Base-by-base conservation (phyloP, 139 green algal species). In the Marvania coccoides region DNA sequence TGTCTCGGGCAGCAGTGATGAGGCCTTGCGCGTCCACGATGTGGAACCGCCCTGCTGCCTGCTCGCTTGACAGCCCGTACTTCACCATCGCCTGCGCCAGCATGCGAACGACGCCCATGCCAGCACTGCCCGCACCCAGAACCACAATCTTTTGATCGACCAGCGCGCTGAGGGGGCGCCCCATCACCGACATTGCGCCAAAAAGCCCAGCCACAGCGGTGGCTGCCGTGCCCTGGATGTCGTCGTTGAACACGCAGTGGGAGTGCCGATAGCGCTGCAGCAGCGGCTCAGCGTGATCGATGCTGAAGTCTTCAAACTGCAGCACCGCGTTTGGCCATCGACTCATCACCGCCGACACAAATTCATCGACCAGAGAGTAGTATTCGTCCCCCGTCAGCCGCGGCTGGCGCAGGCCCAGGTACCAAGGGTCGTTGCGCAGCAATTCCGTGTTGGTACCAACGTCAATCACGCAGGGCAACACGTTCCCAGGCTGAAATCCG, bases 401-500 rank as follows among this genome's bases (percentile, higher is more conserved):
- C 24, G 67, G 63, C 47, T 82, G 74, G 14, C 81, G 68, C 61
- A 97, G 63, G 5, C 80, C 80, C 48, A 88, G 80, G 82, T 94
- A 87, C 54, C 76, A 72, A 4, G 75, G 78, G 62, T 91, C 83
- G 3, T 80, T 69, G 23, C 83, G 67, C 58, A 90, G 72, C 19
- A 58, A 35, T 46, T 82, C 61, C 65, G 94, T 95, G 74, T 93
- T 83, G 40, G 88, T 95, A 13, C 88, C 88, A 39, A 96, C 90
- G 63, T 97, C 91, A 13, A 98, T 76, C 5, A 93, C 76, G 30
- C 87, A 77, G 1, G 92, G 93, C 63, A 98, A 74, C 30, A 98
- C 86, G 26, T 83, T 74, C n/a, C 45, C 55, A 6, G 90, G 89
- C 62, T 89, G 68, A 80, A 98, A 95, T 19, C 90, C 90, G 24